These are phyloP conservation scores for Stygiomarasmius scandens DNA, from an alignment of 1,284 basidiomycete genomes.

Conservation along the genomic window DNA sequence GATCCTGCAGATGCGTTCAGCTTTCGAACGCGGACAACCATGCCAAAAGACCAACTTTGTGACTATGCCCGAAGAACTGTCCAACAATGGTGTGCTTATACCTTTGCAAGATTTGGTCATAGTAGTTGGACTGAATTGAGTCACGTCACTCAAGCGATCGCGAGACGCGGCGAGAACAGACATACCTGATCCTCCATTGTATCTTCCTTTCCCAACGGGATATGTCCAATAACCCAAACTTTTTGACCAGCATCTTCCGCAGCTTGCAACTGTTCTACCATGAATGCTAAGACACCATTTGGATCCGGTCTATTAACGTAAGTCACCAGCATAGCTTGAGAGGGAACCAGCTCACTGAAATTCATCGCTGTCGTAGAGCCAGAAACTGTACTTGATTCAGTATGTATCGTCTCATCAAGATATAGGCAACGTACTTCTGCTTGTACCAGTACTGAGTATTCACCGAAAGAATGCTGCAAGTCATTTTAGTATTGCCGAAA, in stretches of 20 bases:
- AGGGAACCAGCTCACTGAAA: slow-evolving; percentile 36
- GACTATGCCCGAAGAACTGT: slow-evolving; percentile 52
- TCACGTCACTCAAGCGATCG: no score
- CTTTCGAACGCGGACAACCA: not conserved
- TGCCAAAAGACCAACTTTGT: slow-evolving; percentile 26
- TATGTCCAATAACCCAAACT: slow-evolving; percentile 57
- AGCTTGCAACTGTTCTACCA: slow-evolving; percentile 52
- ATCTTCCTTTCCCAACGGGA: slow-evolving; percentile 52
- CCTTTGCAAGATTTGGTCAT: slow-evolving; percentile 58
- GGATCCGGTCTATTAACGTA: slow-evolving; percentile 36
- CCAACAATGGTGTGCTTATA: slow-evolving; percentile 60
- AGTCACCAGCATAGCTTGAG: not conserved
- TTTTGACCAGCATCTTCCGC: slow-evolving; percentile 56
- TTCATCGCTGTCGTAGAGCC: slow-evolving; percentile 53
- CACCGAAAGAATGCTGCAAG: slow-evolving; percentile 50
- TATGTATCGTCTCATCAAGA: not conserved
- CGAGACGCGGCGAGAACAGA: not conserved
- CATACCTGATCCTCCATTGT: slow-evolving; percentile 44
- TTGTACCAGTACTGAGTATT: slow-evolving; percentile 65
- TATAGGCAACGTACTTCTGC: slow-evolving; percentile 39
- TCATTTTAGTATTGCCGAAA: not conserved
- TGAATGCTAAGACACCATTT: slow-evolving; percentile 43
- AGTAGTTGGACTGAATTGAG: slow-evolving; percentile 51
- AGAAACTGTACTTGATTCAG: slow-evolving; percentile 38
- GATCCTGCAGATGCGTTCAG: slow-evolving; percentile 37